These are phyloP conservation scores for Wickerhamomyces mucosus DNA, from an alignment of 805 yeast genomes.

Conservation along the genomic window DNA sequence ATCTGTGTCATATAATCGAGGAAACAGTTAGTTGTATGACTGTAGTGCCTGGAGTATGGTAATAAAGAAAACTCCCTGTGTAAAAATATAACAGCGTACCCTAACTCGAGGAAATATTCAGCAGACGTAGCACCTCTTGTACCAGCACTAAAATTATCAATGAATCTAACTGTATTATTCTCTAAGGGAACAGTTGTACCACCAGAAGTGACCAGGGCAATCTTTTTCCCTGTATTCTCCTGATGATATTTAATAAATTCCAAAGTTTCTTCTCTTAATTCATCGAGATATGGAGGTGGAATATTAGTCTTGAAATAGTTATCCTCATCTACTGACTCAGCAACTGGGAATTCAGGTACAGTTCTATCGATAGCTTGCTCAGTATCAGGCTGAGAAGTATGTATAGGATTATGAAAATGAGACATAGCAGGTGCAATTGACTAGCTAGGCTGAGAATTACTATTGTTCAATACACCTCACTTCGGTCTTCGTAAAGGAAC, in stretches of 20 bases:
- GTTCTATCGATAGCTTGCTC: constrained; percentile 71
- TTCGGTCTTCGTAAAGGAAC: too few relatives aligned
- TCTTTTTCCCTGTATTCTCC: constrained; percentile 27
- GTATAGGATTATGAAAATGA: constrained; percentile 25
- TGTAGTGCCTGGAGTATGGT: constrained; percentile 87
- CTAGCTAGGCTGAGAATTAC: too few relatives aligned
- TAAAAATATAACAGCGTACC: constrained; percentile 86
- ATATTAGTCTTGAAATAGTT: constrained; percentile 62
- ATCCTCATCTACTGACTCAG: constrained; percentile 61
- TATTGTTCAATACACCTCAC: too few relatives aligned
- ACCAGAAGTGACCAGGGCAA: constrained; percentile 87
- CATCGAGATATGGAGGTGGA: constrained; percentile 66
- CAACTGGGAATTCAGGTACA: constrained; percentile 71
- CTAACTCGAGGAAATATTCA: constrained; percentile 76
- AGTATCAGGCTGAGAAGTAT: constrained; percentile 65
- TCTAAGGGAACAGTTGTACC: constrained; percentile 98
- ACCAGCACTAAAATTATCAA: constrained; percentile 96
- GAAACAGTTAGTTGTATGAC: constrained; percentile 77
- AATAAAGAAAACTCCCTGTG: constrained; percentile 87
- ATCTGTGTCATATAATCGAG: constrained; percentile 65
- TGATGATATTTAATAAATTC: constrained; percentile 54
- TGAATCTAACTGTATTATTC: constrained; percentile 91
- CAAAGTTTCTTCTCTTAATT: constrained; percentile 45
- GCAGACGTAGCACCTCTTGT: constrained; percentile 97
- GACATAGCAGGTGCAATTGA: too few relatives aligned